These are phyloP conservation scores for Erucastrum elatum DNA, from an alignment of 345 rosid species.

Conservation along the genomic window DNA sequence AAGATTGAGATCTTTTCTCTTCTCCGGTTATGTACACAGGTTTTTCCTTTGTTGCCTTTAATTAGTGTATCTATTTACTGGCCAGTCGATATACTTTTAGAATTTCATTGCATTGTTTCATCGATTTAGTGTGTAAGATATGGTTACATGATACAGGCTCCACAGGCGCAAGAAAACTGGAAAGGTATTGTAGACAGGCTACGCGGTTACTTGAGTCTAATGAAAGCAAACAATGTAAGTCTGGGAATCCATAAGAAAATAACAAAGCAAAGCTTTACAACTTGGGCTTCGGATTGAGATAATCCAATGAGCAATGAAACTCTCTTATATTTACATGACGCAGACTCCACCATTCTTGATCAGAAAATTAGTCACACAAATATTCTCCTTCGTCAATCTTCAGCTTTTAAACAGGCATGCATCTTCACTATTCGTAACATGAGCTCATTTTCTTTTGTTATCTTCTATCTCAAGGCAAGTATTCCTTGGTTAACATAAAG, in stretches of 20 bases:
- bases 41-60: conserved; percentile 35
- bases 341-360: conserved; percentile 95
- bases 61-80: neutral
- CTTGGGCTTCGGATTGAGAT: neutral
- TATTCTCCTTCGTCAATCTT: conserved; percentile 93
- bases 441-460: neutral
- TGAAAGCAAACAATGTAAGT: conserved; percentile 86
- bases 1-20: conserved; percentile 96
- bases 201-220: conserved; percentile 59
- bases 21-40: conserved; percentile 96
- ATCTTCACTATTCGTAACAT: conserved; percentile 8
- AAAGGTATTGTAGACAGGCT: conserved; percentile 89
- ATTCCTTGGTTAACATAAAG: conserved; percentile 12
- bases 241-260: conserved; percentile 10
- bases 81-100: conserved; percentile 8
- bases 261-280: neutral
- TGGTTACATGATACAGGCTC: conserved; percentile 62
- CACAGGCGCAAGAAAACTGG: conserved; percentile 97
- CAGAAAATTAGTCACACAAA: conserved; percentile 84
- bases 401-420: conserved; percentile 91
- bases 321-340: conserved; percentile 27
- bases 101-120: neutral
- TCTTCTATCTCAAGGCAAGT: neutral
- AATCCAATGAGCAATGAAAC: neutral
- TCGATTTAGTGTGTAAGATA: neutral